Percentiles rank a stretch among this genome's conserved stretches.
Evolutionary conservation across 805 yeast genomes (phyloP).

Genomic region (Metschnikowia rubicola): DNA sequence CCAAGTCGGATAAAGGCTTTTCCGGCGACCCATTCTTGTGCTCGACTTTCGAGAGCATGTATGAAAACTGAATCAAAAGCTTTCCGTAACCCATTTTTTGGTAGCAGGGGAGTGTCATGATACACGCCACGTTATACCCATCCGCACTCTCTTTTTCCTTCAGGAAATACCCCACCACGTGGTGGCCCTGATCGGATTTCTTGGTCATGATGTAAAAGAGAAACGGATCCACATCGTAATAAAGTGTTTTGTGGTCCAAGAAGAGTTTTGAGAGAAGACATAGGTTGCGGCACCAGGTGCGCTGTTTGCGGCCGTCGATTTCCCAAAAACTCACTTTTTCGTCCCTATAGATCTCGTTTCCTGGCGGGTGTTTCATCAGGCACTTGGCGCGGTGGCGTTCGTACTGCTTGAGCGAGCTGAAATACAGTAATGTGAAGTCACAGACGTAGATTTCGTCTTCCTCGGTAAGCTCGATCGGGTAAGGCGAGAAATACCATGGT

Average conservation of each 20-base stretch:
- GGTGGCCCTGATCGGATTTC: conserved; percentile 88
- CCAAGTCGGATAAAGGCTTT: conserved; percentile 93
- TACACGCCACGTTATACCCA: conserved; percentile 94
- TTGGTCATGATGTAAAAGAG: conserved; percentile 93
- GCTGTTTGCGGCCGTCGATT: conserved; percentile 92
- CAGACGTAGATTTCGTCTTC: conserved; percentile 87
- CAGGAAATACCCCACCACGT: conserved; percentile 92
- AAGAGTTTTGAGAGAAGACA: conserved; percentile 88
- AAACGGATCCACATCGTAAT: conserved; percentile 98
- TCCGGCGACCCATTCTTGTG: conserved; percentile 95
- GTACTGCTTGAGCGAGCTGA: conserved; percentile 85
- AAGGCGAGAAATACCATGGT: conserved; percentile 99
- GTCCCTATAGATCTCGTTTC: conserved; percentile 94
- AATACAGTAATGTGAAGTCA: conserved; percentile 85
- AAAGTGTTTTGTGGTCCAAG: conserved; percentile 91
- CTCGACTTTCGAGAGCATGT: conserved; percentile 84
- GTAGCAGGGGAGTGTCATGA: conserved; percentile 90
- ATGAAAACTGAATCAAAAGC: conserved; percentile 86
- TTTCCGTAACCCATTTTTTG: conserved; percentile 95
- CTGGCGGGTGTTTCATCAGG: conserved; percentile 94
- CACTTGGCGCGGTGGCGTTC: conserved; percentile 87
- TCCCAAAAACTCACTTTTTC: conserved; percentile 92
- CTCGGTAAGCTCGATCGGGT: conserved; percentile 91
- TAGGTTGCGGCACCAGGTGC: conserved; percentile 95
- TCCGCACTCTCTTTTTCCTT: conserved; percentile 97